Percentiles rank a stretch among this genome's conserved stretches.
These are phyloP conservation scores for Triangularia setosa DNA, from an alignment of 2,329 filamentous ascomycete species.

Conservation along the genomic window DNA sequence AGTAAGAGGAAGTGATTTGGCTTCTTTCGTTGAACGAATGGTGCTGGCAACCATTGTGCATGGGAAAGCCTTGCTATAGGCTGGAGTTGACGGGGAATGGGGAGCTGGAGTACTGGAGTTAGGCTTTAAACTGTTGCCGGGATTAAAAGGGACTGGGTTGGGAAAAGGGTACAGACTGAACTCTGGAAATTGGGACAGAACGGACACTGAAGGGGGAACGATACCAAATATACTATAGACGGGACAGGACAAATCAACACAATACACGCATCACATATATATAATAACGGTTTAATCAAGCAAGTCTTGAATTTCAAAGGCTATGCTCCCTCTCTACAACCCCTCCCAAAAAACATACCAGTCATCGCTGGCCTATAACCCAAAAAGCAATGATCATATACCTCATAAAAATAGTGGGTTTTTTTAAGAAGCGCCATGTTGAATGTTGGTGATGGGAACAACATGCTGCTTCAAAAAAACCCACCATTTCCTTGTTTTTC, in stretches of 20 bases:
- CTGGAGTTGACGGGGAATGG: neutral
- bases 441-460: too few species aligned
- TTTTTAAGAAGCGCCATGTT: too few species aligned
- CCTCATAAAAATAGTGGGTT: neutral
- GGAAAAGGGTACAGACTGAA: neutral
- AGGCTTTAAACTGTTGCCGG: neutral
- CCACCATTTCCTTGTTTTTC: too few species aligned
- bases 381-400: neutral
- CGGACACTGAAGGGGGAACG: neutral
- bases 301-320: neutral
- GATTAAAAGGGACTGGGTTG: neutral
- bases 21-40: neutral
- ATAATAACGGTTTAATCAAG: neutral
- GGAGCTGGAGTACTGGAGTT: neutral
- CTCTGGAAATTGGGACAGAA: neutral
- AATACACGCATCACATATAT: neutral
- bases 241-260: neutral
- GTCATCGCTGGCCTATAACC: neutral
- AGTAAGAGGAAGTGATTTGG: neutral
- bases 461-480: too few species aligned
- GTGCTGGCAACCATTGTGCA: neutral
- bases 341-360: neutral
- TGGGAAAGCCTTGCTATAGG: neutral
- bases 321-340: neutral
- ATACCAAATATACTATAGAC: neutral